Percentiles rank a stretch among this genome's conserved stretches.
These are phyloP conservation scores for Phyllostachys edulis DNA, from an alignment of 176 grass and related monocot genomes.

Conservation along the genomic window DNA sequence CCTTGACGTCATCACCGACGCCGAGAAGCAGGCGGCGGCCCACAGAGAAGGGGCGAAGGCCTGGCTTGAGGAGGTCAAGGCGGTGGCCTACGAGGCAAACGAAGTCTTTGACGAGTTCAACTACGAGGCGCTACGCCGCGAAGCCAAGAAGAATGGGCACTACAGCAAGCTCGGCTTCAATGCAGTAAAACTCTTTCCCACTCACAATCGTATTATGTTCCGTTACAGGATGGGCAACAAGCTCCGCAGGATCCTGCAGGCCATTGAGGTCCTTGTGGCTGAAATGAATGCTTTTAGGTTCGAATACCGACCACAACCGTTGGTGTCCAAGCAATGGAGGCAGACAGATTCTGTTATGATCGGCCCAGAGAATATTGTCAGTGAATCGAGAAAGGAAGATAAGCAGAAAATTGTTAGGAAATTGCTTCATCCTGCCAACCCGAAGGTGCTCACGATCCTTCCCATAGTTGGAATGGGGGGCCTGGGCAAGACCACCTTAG, in stretches of 20 bases:
- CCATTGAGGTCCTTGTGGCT: not conserved
- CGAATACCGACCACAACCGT: not conserved
- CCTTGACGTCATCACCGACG: no score
- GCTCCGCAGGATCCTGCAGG: slow-evolving; percentile 2
- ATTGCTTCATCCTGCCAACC: no score
- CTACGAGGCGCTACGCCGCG: slow-evolving; percentile 9
- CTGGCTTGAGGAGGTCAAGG: not conserved
- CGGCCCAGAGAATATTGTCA: no score
- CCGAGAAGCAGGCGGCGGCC: no score
- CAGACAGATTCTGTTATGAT: no score
- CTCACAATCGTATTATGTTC: not conserved
- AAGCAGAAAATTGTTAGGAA: no score
- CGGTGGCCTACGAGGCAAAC: slow-evolving; percentile 30
- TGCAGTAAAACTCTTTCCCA: not conserved
- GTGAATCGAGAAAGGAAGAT: no score
- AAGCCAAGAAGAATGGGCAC: slow-evolving; percentile 1
- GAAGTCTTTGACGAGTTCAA: slow-evolving; percentile 41
- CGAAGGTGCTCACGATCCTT: no score
- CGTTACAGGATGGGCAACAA: slow-evolving; percentile 13
- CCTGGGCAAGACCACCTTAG: no score
- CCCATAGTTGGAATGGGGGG: no score
- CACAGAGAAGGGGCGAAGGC: not conserved
- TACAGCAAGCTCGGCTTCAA: not conserved
- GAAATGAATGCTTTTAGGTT: not conserved
- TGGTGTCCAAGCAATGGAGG: not conserved